phyloP scores from a whole-genome alignment of 2,329 filamentous ascomycete species.

The Tolypocladium guangdongense region DNA sequence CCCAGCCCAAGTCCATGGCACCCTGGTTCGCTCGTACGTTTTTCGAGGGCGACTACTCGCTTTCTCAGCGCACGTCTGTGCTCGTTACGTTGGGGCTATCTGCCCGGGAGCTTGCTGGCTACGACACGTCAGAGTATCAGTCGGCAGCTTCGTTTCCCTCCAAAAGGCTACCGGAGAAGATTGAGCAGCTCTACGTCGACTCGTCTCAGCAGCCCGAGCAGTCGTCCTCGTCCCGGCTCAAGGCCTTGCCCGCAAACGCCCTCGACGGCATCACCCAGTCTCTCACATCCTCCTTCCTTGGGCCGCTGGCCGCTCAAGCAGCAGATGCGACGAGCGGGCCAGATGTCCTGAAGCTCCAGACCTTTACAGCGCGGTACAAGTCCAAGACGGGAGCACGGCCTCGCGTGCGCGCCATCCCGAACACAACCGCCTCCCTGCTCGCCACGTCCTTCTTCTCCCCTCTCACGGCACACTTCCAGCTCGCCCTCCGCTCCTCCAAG shows the following conservation, averaged over 20 bases:
- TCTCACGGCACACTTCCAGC: constrained; percentile 68
- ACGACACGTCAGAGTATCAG: constrained; percentile 46
- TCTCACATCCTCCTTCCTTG: constrained; percentile 63
- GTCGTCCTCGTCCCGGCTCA: constrained; percentile 27
- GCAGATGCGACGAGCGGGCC: constrained; percentile 74
- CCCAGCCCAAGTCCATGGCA: constrained; percentile 66
- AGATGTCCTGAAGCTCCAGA: constrained; percentile 76
- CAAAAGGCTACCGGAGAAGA: constrained; percentile 61
- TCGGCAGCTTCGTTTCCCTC: constrained; percentile 58
- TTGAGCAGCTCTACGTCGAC: constrained; percentile 60
- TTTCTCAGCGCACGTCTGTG: constrained; percentile 72
- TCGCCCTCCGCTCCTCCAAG: constrained; percentile 43
- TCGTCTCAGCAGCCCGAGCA: constrained; percentile 13
- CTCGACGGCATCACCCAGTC: constrained; percentile 58
- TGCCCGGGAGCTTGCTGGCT: constrained; percentile 74
- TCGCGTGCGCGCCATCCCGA: constrained; percentile 50
- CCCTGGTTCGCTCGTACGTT: constrained; percentile 77
- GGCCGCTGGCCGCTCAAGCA: constrained; percentile 69
- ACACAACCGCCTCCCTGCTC: constrained; percentile 68
- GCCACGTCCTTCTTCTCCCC: constrained; percentile 76
- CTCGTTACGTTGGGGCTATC: constrained; percentile 74
- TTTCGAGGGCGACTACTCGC: constrained; percentile 85
- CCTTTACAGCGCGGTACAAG: constrained; percentile 57
- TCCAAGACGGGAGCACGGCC: constrained; percentile 22
- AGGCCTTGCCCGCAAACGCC: constrained; percentile 42